Evolutionary conservation across 345 rosid species (phyloP).

Genomic region (Angophora floribunda): DNA sequence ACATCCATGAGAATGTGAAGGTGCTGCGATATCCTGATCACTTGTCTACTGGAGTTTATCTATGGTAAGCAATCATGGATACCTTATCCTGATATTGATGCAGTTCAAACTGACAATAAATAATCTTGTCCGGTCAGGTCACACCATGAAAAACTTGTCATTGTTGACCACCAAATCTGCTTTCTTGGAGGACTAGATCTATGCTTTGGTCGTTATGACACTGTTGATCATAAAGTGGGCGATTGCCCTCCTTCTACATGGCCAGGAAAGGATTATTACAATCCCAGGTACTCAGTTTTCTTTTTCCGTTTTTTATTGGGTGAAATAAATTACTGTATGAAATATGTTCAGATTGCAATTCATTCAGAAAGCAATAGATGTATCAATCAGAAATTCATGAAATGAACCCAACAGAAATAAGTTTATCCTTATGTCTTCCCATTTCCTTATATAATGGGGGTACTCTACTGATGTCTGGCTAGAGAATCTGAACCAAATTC

Average conservation of each 20-base stretch:
- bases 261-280: constrained; percentile 97
- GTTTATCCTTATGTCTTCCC: neutral
- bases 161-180: constrained; percentile 72
- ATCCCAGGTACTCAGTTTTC: constrained; percentile 54
- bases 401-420: neutral
- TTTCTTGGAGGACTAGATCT: constrained; percentile 91
- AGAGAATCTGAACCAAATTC: constrained; percentile 98
- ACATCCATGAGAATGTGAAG: constrained; percentile 74
- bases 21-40: constrained; percentile 93
- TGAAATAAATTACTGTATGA: neutral
- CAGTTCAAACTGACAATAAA: neutral
- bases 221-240: constrained; percentile 59
- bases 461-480: neutral
- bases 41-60: constrained; percentile 64
- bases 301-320: neutral
- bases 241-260: constrained; percentile 62
- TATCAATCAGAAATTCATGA: neutral
- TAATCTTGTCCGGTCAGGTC: constrained; percentile 39
- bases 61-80: constrained; percentile 37
- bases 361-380: neutral
- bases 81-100: neutral
- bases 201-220: constrained; percentile 91
- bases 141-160: constrained; percentile 90
- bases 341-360: neutral
- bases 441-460: neutral